Evolutionary conservation across 2,329 filamentous ascomycete species (phyloP).

Genomic region (Rutstroemia sydowiana): DNA sequence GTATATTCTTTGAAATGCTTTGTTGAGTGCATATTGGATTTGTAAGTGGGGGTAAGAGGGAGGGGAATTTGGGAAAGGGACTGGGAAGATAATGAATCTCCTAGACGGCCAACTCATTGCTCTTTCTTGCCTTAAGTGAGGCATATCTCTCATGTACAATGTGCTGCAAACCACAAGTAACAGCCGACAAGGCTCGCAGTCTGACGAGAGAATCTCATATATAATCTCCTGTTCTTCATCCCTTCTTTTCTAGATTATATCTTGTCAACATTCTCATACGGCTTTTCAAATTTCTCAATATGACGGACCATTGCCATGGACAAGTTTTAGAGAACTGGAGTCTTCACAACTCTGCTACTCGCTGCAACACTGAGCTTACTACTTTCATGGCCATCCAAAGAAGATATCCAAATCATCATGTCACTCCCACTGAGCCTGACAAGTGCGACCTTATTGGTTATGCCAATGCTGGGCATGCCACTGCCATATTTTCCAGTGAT

Average conservation of each 20-base stretch:
- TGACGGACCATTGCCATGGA: too few relatives aligned
- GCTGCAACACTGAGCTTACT: background rate
- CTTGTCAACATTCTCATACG: too few relatives aligned
- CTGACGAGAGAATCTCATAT: background rate
- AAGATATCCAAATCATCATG: constrained; percentile 9
- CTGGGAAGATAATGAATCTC: background rate
- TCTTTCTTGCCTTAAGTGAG: background rate
- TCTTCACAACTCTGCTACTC: background rate
- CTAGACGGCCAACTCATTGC: too few relatives aligned
- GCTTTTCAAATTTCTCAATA: too few relatives aligned
- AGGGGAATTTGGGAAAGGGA: too few relatives aligned
- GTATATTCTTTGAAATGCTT: too few relatives aligned
- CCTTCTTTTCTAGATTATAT: background rate
- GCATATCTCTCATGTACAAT: background rate
- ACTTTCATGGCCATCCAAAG: constrained; percentile 12
- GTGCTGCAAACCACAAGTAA: background rate
- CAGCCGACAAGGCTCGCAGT: background rate
- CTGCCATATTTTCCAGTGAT: constrained; percentile 3
- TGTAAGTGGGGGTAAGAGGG: too few relatives aligned
- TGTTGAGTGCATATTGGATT: too few relatives aligned
- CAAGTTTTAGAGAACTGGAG: background rate
- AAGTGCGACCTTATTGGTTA: constrained; percentile 19
- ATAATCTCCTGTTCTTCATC: background rate
- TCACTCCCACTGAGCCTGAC: constrained; percentile 6
- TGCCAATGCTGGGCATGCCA: constrained; percentile 16